Base-by-base conservation (phyloP, 2,329 filamentous ascomycete genomes). In the Trichoderma koningiopsis region DNA sequence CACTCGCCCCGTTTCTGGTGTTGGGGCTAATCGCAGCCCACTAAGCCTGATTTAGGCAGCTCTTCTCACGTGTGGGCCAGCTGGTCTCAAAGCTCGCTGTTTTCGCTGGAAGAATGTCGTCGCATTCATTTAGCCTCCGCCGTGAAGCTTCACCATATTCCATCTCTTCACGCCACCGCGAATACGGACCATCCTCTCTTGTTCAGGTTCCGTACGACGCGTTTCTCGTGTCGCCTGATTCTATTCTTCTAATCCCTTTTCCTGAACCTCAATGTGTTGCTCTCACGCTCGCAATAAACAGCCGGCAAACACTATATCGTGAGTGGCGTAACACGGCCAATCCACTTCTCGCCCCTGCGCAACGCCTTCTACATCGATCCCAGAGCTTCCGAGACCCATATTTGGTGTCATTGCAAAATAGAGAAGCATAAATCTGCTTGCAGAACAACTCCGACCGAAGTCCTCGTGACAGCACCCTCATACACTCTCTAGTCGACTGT, bases 261-360 rank as follows among this genome's bases (percentile, higher is more conserved):
- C 57, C 24, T 47, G 33, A 29, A 53, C 19, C 62, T 68, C 68
- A 68, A 70, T 70, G 68, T 58, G 68, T 59, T 37, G 31, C 64
- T 31, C 65, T 35, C 56, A 40, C 33, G 47, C 19, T 31, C 56
- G 37, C 56, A 56, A 33, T n/a, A n/a, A 56, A 31, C 62, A 65
- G 19, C 61, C n/a, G 60, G 33, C 55, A 60, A 43, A 69, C 43
- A 33, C 56, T n/a, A 40, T 53, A 56, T 55, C 61, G 56, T 56
- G 31, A 66, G 61, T 60, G 61, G 61, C 61, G 68, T 59, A 67
- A 61, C 68, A 31, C 29, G 31, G 27, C 27, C 31, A 16, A 61
- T 37, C 24, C 14, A 37, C 29, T 55, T 67, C 53, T 59, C 55
- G 22, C 29, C 29, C 19, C 40, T 29, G 29, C 64, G n/a, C 55